phyloP scores from a whole-genome alignment of 441 rosid genomes.

The Raphanus hybrid region DNA sequence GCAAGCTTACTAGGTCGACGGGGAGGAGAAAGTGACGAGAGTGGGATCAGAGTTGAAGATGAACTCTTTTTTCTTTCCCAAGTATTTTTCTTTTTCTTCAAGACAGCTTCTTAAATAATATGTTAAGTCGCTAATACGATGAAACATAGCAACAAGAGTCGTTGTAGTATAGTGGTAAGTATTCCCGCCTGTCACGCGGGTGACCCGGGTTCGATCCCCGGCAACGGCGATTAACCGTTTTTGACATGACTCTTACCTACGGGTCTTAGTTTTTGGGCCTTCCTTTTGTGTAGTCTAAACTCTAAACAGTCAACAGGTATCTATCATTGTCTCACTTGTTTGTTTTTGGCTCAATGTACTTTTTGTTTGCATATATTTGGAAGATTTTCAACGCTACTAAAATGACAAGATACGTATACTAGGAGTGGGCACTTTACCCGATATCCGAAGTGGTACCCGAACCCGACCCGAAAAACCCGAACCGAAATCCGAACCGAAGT shows the following conservation, averaged over 20 bases:
- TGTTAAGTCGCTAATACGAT: neutral
- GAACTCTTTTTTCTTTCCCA: constrained; percentile 23
- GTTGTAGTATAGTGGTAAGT: constrained; percentile 95
- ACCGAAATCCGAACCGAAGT: no score
- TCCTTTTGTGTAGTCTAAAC: neutral
- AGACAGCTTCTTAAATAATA: constrained; percentile 15
- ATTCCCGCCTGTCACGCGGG: constrained; percentile 77
- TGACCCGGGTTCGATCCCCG: constrained; percentile 44
- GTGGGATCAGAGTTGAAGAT: constrained; percentile 24
- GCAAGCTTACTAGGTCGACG: neutral
- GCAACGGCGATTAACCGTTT: constrained; percentile 21
- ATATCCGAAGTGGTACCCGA: no score
- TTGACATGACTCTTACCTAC: neutral
- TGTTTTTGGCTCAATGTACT: neutral
- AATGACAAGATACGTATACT: neutral
- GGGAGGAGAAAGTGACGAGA: constrained; percentile 9
- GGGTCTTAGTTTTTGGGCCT: neutral
- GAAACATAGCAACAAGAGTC: constrained; percentile 22
- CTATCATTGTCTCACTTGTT: neutral
- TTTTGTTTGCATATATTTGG: neutral
- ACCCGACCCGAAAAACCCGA: no score
- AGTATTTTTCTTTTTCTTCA: constrained; percentile 36
- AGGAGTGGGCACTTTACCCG: no score
- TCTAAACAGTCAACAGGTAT: neutral
- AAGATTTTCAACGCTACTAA: neutral